These are phyloP conservation scores for Nepenthes mirabilis DNA, from an alignment of 148 eudicot species.

Conservation along the genomic window DNA sequence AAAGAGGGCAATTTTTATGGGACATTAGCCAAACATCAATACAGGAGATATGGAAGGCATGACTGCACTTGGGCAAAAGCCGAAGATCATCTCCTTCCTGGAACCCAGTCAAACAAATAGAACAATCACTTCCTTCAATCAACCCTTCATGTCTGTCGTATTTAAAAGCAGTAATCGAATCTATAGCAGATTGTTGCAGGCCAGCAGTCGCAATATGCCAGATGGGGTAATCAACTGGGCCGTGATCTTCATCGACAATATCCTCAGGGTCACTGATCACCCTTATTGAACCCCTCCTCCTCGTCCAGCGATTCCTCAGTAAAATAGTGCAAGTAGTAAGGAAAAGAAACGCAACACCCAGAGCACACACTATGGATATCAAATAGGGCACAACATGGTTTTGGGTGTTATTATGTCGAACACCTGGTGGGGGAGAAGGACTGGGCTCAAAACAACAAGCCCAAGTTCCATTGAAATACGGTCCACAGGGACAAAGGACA, in stretches of 20 bases:
- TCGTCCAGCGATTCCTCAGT: constrained; percentile 9
- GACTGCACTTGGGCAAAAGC: constrained; percentile 61
- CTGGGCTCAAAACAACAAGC: background rate
- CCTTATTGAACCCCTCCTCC: constrained; percentile 6
- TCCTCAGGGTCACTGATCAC: background rate
- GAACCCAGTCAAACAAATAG: constrained; percentile 50
- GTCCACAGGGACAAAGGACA: background rate
- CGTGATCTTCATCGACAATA: constrained; percentile 5
- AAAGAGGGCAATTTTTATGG: constrained; percentile 53
- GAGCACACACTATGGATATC: constrained; percentile 21
- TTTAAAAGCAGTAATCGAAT: constrained; percentile 38
- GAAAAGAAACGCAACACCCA: constrained; percentile 30
- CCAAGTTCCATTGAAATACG: background rate
- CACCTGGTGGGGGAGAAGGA: constrained; percentile 1
- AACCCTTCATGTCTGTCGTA: constrained; percentile 30
- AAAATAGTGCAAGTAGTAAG: constrained; percentile 22
- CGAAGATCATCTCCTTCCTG: constrained; percentile 46
- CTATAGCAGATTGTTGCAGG: constrained; percentile 32
- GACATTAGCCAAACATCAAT: constrained; percentile 61
- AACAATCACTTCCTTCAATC: constrained; percentile 34
- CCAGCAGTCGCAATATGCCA: constrained; percentile 55
- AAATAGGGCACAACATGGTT: constrained; percentile 13
- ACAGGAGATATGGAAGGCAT: constrained; percentile 49
- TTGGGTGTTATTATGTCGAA: constrained; percentile 3
- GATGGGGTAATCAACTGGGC: constrained; percentile 26